Evolutionary conservation across 2,329 filamentous ascomycete genomes (phyloP).

Genomic region (Colletotrichum cereale): DNA sequence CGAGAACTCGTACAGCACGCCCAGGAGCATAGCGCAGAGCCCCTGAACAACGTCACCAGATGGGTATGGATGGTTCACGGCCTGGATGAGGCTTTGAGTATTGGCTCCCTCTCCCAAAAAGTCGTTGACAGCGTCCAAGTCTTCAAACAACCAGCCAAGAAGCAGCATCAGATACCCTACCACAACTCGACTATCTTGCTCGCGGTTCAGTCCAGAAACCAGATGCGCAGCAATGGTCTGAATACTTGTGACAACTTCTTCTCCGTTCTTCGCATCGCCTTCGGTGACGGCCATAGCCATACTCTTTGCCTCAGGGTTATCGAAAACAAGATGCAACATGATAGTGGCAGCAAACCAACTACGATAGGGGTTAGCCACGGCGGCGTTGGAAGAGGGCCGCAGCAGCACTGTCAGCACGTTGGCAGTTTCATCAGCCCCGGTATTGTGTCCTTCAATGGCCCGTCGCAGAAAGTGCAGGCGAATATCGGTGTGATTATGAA

Average conservation of each 20-base stretch:
- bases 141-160: conserved; percentile 91
- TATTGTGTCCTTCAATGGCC: conserved; percentile 88
- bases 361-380: conserved; percentile 84
- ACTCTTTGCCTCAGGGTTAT: conserved; percentile 83
- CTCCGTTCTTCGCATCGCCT: conserved; percentile 87
- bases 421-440: conserved; percentile 82
- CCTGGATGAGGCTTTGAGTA: conserved; percentile 86
- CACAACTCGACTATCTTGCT: conserved; percentile 82
- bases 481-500: conserved; percentile 84
- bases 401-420: conserved; percentile 91
- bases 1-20: conserved; percentile 95
- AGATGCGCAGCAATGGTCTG: conserved; percentile 90
- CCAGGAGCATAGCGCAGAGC: conserved; percentile 85
- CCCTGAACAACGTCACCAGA: conserved; percentile 80
- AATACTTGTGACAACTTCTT: conserved; percentile 95
- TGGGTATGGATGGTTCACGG: conserved; percentile 70
- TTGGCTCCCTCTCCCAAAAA: conserved; percentile 93
- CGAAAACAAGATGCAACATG: conserved; percentile 86
- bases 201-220: conserved; percentile 80
- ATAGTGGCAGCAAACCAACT: conserved; percentile 91
- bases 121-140: conserved; percentile 91
- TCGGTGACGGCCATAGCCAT: conserved; percentile 86
- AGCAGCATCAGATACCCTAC: conserved; percentile 92
- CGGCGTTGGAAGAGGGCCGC: conserved; percentile 70
- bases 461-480: conserved; percentile 86